A percentile compares a stretch with the other conserved stretches of the same genome.
Evolutionary conservation across 2,329 filamentous ascomycete species (phyloP).

Genomic region (Diplocarpon mali): DNA sequence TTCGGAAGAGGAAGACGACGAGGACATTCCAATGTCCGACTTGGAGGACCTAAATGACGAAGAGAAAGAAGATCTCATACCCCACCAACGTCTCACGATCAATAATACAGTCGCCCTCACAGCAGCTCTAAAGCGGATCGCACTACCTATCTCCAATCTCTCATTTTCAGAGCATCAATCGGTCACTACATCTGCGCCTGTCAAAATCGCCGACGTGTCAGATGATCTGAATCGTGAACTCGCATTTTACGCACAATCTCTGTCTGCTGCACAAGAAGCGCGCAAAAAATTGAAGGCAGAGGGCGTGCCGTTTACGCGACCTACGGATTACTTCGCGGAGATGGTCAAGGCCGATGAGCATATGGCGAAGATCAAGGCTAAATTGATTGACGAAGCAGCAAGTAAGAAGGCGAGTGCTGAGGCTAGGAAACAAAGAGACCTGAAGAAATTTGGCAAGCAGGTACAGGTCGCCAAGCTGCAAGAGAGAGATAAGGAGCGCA

Average conservation of each 20-base stretch:
- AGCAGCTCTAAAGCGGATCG: constrained; percentile 68
- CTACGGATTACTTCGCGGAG: constrained; percentile 94
- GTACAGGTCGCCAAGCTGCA: constrained; percentile 94
- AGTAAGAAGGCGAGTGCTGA: constrained; percentile 87
- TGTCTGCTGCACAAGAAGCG: constrained; percentile 65
- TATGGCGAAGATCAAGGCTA: constrained; percentile 93
- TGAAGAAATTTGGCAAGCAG: constrained; percentile 99
- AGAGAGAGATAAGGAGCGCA: constrained; percentile 86
- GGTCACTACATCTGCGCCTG: constrained; percentile 55
- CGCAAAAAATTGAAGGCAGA: constrained; percentile 70
- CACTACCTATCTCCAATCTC: constrained; percentile 54
- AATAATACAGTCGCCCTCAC: constrained; percentile 89
- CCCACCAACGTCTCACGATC: constrained; percentile 88
- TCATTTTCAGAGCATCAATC: constrained; percentile 78
- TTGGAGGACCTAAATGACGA: constrained; percentile 67
- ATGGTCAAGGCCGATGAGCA: constrained; percentile 98
- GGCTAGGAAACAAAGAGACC: constrained; percentile 80
- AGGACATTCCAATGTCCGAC: constrained; percentile 83
- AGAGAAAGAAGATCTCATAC: constrained; percentile 76
- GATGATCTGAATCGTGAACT: constrained; percentile 90
- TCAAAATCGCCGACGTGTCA: constrained; percentile 70
- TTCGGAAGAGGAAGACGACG: constrained; percentile 60
- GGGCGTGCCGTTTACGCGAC: constrained; percentile 74
- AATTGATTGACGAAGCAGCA: constrained; percentile 84
- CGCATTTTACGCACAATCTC: constrained; percentile 82